Conservation (phyloP, 2,329 filamentous ascomycete species). For the Colletotrichum graminicola region DNA sequence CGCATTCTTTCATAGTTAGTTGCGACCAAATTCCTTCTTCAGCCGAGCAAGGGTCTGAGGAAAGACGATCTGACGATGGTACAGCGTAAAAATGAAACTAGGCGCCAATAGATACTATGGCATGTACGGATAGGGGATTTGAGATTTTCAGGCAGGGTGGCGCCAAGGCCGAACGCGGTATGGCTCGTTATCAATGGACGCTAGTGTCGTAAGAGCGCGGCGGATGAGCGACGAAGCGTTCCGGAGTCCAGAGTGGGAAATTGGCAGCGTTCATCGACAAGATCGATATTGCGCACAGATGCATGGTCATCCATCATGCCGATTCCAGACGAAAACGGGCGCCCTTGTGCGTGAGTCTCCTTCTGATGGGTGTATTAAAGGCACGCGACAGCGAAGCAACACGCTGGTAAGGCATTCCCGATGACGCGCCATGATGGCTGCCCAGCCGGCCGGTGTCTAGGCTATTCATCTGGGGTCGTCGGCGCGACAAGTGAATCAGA, state of each 20-base stretch:
- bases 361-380: neutral
- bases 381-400: slow-evolving; percentile 1
- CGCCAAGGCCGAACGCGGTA: slow-evolving; percentile 35
- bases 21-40: slow-evolving; percentile 21
- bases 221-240: slow-evolving; percentile 20
- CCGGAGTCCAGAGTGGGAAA: slow-evolving; percentile 23
- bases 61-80: slow-evolving; percentile 22
- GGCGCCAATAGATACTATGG: neutral
- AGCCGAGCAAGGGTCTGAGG: slow-evolving; percentile 28
- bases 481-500: neutral
- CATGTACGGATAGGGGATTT: slow-evolving; percentile 17
- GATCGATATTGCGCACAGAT: slow-evolving; percentile 19
- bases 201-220: slow-evolving; percentile 18
- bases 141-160: slow-evolving; percentile 34
- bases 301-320: slow-evolving; percentile 13
- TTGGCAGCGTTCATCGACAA: slow-evolving; percentile 15
- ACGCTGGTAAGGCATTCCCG: slow-evolving; percentile 15
- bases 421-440: slow-evolving; percentile 31
- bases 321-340: neutral
- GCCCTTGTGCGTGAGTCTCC: neutral
- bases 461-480: neutral
- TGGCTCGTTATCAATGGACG: slow-evolving; percentile 23
- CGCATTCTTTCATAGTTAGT: neutral
- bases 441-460: slow-evolving; percentile 29
- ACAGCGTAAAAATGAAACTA: slow-evolving; percentile 17